Percentiles rank a stretch among this genome's conserved stretches.
These are phyloP conservation scores for Penicillium fimorum DNA, from an alignment of 495 filamentous ascomycete genomes.

Conservation along the genomic window DNA sequence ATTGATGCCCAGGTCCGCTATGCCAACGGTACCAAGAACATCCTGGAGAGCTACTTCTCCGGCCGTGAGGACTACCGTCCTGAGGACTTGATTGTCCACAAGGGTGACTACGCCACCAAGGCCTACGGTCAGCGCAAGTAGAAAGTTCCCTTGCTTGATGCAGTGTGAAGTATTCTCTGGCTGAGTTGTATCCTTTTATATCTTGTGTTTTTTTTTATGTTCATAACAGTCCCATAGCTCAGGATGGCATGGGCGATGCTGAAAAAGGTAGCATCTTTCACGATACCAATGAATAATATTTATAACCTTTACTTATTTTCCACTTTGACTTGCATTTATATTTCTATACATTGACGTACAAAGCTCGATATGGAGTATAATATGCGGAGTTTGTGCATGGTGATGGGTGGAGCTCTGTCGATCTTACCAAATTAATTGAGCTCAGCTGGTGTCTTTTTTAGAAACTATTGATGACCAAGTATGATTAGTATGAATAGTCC, in stretches of 20 bases:
- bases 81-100: constrained; percentile 89
- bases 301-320: background rate
- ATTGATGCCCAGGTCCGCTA: constrained; percentile 97
- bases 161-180: background rate
- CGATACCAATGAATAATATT: constrained; percentile 33
- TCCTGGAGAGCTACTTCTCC: constrained; percentile 86
- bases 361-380: background rate
- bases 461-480: background rate
- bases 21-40: constrained; percentile 81
- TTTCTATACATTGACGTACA: background rate
- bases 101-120: constrained; percentile 93
- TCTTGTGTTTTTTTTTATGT: constrained; percentile 15
- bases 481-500: background rate
- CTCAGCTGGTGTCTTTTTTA: background rate
- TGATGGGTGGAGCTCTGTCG: constrained; percentile 8
- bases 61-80: constrained; percentile 83
- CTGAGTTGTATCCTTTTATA: constrained; percentile 5
- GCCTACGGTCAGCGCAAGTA: constrained; percentile 82
- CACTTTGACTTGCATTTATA: background rate
- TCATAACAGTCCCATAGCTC: constrained; percentile 12
- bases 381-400: background rate
- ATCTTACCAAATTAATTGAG: background rate
- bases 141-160: constrained; percentile 26
- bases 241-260: constrained; percentile 16
- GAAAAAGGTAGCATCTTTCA: constrained; percentile 25